A percentile compares a stretch with the other conserved stretches of the same genome.
Conservation (phyloP, 1,284 basidiomycete genomes). For the Irpex sp. region DNA sequence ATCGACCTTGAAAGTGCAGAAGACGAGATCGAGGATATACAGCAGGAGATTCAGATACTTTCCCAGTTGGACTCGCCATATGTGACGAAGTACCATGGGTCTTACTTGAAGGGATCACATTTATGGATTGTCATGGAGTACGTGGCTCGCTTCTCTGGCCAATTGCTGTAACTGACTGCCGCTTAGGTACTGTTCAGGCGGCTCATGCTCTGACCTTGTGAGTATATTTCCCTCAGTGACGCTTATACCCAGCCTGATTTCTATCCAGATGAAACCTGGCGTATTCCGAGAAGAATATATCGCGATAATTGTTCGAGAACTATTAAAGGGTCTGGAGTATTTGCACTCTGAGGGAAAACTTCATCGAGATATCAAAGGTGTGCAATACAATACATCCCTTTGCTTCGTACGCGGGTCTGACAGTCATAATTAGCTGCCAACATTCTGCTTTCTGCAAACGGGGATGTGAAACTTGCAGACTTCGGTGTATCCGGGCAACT, state of each 20-base stretch:
- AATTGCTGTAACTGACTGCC: conserved; percentile 11
- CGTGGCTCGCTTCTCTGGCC: conserved; percentile 20
- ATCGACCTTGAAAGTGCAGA: conserved; percentile 98
- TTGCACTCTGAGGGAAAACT: conserved; percentile 95
- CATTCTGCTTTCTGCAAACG: conserved; percentile 87
- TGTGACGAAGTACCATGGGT: conserved; percentile 97
- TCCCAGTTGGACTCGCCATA: conserved; percentile 95
- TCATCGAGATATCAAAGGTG: conserved; percentile 97
- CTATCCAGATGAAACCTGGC: conserved; percentile 90
- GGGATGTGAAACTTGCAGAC: conserved; percentile 98
- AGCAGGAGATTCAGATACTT: conserved; percentile 97
- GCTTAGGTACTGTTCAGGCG: conserved; percentile 75
- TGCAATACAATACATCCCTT: not conserved
- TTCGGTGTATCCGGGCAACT: conserved; percentile 99
- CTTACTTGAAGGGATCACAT: conserved; percentile 90
- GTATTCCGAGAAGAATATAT: conserved; percentile 98
- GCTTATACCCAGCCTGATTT: not conserved
- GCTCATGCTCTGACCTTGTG: conserved; percentile 81
- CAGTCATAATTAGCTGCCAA: conserved; percentile 68
- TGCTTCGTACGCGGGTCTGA: not conserved
- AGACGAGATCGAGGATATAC: conserved; percentile 99
- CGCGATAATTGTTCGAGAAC: conserved; percentile 91
- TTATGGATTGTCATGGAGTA: conserved; percentile 99
- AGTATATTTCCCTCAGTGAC: conserved; percentile 15
- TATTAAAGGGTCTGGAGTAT: conserved; percentile 91